These are phyloP conservation scores for Dillenia turbinata DNA, from an alignment of 164 flowering plant genomes.

Conservation along the genomic window DNA sequence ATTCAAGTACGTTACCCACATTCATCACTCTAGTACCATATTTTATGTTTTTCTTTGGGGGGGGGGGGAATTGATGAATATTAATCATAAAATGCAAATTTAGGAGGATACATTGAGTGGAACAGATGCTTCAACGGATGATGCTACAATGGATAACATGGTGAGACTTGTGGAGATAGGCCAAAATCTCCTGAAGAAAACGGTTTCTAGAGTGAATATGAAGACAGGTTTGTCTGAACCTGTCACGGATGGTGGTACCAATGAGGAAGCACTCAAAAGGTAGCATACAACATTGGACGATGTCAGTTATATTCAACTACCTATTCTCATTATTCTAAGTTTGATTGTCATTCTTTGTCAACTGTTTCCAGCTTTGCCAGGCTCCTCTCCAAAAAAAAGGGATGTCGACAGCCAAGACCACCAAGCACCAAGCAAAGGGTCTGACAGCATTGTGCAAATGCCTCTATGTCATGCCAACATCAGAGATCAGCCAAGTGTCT, in stretches of 20 bases:
- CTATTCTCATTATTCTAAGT: neutral
- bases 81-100: neutral
- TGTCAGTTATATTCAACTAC: no score
- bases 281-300: no score
- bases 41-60: no score
- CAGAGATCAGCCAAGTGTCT: no score
- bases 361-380: constrained; percentile 30
- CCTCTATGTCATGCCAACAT: no score
- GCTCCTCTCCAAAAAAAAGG: constrained; percentile 25
- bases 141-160: constrained; percentile 18
- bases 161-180: constrained; percentile 15
- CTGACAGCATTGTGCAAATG: no score
- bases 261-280: constrained; percentile 8
- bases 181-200: constrained; percentile 18
- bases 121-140: constrained; percentile 9
- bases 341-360: neutral
- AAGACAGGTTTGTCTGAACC: constrained; percentile 14
- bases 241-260: constrained; percentile 9
- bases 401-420: constrained; percentile 23
- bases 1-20: constrained; percentile 17
- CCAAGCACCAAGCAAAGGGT: constrained; percentile 11
- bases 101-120: constrained; percentile 34
- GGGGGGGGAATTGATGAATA: constrained; percentile 1
- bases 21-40: neutral
- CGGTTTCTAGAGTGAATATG: constrained; percentile 25